phyloP scores from a whole-genome alignment of 208 protist species.

The Trypanosoma melophagium region DNA sequence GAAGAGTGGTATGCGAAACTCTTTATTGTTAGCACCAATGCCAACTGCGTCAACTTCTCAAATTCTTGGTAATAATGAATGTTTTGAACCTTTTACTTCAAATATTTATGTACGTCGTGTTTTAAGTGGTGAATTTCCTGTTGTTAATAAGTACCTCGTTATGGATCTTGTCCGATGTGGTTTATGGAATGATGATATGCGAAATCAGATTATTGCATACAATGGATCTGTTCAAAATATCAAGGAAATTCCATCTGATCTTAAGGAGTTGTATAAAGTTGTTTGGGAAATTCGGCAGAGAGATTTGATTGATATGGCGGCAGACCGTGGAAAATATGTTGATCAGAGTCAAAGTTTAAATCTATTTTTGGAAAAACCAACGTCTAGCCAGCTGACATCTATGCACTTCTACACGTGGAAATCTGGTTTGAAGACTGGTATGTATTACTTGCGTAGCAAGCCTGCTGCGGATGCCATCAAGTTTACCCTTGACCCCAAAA shows the following conservation, averaged over 20 bases:
- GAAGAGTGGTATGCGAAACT: slow-evolving; percentile 96
- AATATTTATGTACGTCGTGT: slow-evolving; percentile 99
- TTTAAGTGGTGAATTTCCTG: slow-evolving; percentile 98
- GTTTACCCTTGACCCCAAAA: slow-evolving; percentile 97
- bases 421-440: slow-evolving; percentile 99
- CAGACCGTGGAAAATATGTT: slow-evolving; percentile 98
- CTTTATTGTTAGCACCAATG: slow-evolving; percentile 98
- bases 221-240: slow-evolving; percentile 96
- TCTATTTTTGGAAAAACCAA: slow-evolving; percentile 96
- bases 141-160: slow-evolving; percentile 99
- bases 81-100: slow-evolving; percentile 99
- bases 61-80: slow-evolving; percentile 99
- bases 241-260: slow-evolving; percentile 91
- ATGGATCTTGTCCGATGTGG: slow-evolving; percentile 93
- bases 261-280: slow-evolving; percentile 97
- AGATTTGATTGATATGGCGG: slow-evolving; percentile 98
- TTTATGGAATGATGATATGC: slow-evolving; percentile 94
- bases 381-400: slow-evolving; percentile 95
- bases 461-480: slow-evolving; percentile 99
- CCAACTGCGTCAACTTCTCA: slow-evolving; percentile 99
- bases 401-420: slow-evolving; percentile 99
- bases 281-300: slow-evolving; percentile 99
- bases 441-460: slow-evolving; percentile 98
- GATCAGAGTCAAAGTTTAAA: slow-evolving; percentile 99
- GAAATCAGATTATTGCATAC: slow-evolving; percentile 95